Evolutionary conservation across 1,284 basidiomycete genomes (phyloP).

Genomic region (Chondrostereum purpureum): DNA sequence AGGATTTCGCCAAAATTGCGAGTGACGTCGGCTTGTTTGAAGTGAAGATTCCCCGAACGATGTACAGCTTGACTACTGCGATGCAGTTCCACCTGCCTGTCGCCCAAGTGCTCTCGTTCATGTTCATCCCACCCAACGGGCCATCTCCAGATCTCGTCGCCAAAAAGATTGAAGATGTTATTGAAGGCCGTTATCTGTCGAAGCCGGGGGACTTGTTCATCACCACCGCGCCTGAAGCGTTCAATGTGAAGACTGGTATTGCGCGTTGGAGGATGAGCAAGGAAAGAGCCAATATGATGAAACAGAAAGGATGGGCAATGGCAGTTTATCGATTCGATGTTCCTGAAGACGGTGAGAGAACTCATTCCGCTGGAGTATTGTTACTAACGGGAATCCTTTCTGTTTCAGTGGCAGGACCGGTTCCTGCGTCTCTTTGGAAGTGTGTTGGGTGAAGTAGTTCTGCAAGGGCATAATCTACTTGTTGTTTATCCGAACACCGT

Average conservation of each 20-base stretch:
- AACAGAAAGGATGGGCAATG: conserved; percentile 5
- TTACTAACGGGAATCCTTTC: too few relatives aligned
- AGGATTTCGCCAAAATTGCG: conserved; percentile 15
- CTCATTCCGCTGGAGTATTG: too few relatives aligned
- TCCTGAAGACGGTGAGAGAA: conserved; percentile 4
- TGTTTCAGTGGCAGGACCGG: too few relatives aligned
- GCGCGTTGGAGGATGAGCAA: conserved; percentile 7
- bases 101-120: neutral
- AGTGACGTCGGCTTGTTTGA: conserved; percentile 26
- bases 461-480: too few relatives aligned
- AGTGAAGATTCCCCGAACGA: conserved; percentile 12
- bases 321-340: conserved; percentile 2
- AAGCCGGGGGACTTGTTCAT: conserved; percentile 5
- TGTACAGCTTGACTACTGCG: neutral
- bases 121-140: neutral
- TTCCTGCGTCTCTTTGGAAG: too few relatives aligned
- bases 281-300: conserved; percentile 5
- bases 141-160: neutral
- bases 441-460: too few relatives aligned
- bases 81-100: neutral
- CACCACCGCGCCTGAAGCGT: conserved; percentile 1
- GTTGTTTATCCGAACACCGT: too few relatives aligned
- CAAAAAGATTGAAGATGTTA: conserved; percentile 2
- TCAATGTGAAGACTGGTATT: conserved; percentile 1
- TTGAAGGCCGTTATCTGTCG: conserved; percentile 3